phyloP scores from a whole-genome alignment of 2,329 filamentous ascomycete genomes.

The Chaetomiaceae sp. region DNA sequence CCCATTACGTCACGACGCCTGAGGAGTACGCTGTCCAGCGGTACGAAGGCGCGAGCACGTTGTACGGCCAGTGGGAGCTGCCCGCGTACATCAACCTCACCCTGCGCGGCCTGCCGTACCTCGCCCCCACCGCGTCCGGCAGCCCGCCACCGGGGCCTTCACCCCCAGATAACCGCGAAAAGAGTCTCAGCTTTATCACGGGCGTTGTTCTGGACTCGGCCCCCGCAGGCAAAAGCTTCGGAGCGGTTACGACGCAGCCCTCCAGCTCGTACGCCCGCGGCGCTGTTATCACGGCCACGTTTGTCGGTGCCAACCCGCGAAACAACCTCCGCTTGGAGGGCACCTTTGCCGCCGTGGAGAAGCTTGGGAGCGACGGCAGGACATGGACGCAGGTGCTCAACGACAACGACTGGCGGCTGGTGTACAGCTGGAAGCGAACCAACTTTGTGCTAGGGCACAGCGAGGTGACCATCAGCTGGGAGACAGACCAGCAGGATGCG shows the following conservation, averaged over 20 bases:
- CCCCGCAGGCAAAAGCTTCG: conserved; percentile 63
- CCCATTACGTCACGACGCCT: conserved; percentile 39
- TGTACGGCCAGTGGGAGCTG: conserved; percentile 81
- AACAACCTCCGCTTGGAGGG: conserved; percentile 76
- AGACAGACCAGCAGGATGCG: conserved; percentile 55
- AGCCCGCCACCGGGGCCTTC: conserved; percentile 41
- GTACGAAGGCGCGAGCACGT: conserved; percentile 85
- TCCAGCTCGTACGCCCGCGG: conserved; percentile 52
- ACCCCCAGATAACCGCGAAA: conserved; percentile 74
- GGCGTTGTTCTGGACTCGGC: conserved; percentile 70
- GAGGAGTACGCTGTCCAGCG: conserved; percentile 67
- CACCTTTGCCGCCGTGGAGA: conserved; percentile 75
- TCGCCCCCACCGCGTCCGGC: conserved; percentile 45
- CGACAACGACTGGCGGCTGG: conserved; percentile 77
- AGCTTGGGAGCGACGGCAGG: conserved; percentile 37
- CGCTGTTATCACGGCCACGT: conserved; percentile 58
- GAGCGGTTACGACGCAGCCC: conserved; percentile 57
- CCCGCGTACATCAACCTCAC: conserved; percentile 82
- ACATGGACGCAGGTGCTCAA: conserved; percentile 65
- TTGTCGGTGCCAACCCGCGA: conserved; percentile 82
- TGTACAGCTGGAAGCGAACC: conserved; percentile 74
- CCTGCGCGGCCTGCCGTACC: conserved; percentile 62
- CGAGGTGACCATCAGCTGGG: conserved; percentile 72
- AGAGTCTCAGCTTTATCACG: conserved; percentile 71
- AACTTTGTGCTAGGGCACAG: conserved; percentile 68